Base-by-base conservation (phyloP, 179 eudicot species). In the Nepenthes alata region DNA sequence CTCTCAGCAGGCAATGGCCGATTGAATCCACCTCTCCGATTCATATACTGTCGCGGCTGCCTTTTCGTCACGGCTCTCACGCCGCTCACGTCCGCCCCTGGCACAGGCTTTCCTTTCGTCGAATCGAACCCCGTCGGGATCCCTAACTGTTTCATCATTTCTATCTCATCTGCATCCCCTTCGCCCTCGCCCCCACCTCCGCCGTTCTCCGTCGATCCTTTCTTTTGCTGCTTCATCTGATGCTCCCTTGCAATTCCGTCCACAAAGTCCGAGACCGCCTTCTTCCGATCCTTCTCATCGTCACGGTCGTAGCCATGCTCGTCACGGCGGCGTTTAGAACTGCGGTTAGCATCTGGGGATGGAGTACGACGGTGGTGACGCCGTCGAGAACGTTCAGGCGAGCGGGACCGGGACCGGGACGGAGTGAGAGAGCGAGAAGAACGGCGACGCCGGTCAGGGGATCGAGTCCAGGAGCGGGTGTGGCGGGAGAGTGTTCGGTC, bases 121-220 rank as follows among this genome's bases (percentile, higher is more conserved):
- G 87, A 63, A 74, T 86, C 94, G 53, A 86, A 86, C 63, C 94
- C 94, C 10, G 70, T 44, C n/a, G 94, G 89, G 52, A 86, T 86
- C 66, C 94, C 94, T 45, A 86, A 70, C 51, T 75, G 75, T 80
- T 86, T 86, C 94, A 86, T 86, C 89, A 83, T 81, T 80, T 83
- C 94, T 52, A 78, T 65, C 66, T 86, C 89, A 62, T 80, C 87
- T 34, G 66, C 80, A 39, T 73, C 81, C 41, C 70, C 72, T 2
- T 34, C 78, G 41, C 5, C 66, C 4, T 37, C 72, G 13, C 36
- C 64, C 0, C 25, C 75, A 5, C 39, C 62, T 9, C 35, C 51
- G 3, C 59, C 35, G 11, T 13, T 58, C 49, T 39, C 60, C 10
- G 57, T 5, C n/a, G 69, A 15, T 35, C 67, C 70, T 61, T 74